Evolutionary conservation across 306 rosid genomes (phyloP).

Genomic region (Castanea crenata): DNA sequence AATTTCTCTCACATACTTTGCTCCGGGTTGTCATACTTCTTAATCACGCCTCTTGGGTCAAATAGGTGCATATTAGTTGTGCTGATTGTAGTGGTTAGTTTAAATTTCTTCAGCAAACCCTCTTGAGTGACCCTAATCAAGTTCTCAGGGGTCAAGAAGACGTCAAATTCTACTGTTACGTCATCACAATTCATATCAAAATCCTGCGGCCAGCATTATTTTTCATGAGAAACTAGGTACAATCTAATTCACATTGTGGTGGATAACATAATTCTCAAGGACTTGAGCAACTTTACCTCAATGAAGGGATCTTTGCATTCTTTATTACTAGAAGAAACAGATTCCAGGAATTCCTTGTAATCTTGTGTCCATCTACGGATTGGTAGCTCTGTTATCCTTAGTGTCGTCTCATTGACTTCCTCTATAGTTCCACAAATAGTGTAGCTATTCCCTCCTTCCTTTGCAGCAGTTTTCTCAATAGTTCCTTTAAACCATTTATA

Average conservation of each 20-base stretch:
- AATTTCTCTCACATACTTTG: constrained; percentile 51
- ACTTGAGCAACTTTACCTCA: constrained; percentile 41
- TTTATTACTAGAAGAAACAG: constrained; percentile 65
- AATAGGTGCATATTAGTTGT: constrained; percentile 92
- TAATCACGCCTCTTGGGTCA: constrained; percentile 72
- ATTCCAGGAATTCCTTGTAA: constrained; percentile 80
- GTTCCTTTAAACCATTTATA: constrained; percentile 77
- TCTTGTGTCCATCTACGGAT: constrained; percentile 93
- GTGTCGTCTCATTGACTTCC: constrained; percentile 58
- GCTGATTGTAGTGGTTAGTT: constrained; percentile 56
- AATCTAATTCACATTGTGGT: not conserved
- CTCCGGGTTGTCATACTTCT: constrained; percentile 79
- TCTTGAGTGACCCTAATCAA: constrained; percentile 59
- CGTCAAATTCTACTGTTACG: constrained; percentile 56
- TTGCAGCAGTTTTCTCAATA: constrained; percentile 61
- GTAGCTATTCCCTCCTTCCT: constrained; percentile 56
- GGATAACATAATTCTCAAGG: not conserved
- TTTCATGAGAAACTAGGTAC: not conserved
- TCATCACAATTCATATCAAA: constrained; percentile 88
- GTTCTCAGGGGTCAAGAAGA: constrained; percentile 58
- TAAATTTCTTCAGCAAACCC: constrained; percentile 78
- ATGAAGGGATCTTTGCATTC: constrained; percentile 74
- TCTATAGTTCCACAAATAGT: constrained; percentile 57
- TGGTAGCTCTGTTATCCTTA: constrained; percentile 76
- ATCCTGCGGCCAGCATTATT: constrained; percentile 46